Conservation (phyloP, 805 yeast genomes). For the Pichia kluyveri region DNA sequence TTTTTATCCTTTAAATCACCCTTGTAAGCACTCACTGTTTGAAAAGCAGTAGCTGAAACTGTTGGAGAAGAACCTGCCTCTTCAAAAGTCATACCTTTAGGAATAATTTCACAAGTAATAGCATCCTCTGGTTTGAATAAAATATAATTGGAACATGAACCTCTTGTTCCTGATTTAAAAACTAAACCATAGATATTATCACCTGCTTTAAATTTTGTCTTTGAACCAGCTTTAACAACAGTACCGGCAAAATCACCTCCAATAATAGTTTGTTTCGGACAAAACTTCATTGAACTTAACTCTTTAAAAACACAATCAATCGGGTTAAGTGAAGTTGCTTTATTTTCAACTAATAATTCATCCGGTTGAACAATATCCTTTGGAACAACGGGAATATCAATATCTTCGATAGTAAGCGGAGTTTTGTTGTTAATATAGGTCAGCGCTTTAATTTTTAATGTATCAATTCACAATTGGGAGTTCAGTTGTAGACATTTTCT, state of each 20-base stretch:
- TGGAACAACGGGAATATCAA: constrained; percentile 5
- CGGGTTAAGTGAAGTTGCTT: constrained; percentile 17
- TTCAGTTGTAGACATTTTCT: no score
- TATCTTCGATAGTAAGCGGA: neutral
- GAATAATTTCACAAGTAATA: constrained; percentile 28
- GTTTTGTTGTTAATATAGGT: constrained; percentile 9
- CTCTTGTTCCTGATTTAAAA: constrained; percentile 15
- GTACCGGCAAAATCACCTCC: constrained; percentile 20
- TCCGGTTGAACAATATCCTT: constrained; percentile 6
- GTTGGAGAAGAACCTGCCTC: constrained; percentile 64
- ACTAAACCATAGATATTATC: constrained; percentile 15
- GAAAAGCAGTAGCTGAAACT: constrained; percentile 27
- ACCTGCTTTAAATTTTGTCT: constrained; percentile 11
- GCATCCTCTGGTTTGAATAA: constrained; percentile 25
- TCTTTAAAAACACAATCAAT: constrained; percentile 12
- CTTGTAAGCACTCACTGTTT: constrained; percentile 5
- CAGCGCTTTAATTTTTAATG: constrained; percentile 9
- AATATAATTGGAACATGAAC: constrained; percentile 39
- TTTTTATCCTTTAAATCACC: constrained; percentile 27
- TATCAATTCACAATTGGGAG: neutral
- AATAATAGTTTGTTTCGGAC: constrained; percentile 8
- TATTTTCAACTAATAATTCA: constrained; percentile 12
- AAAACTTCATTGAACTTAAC: constrained; percentile 3
- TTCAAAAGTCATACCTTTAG: constrained; percentile 35
- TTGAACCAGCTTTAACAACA: constrained; percentile 15